Evolutionary conservation across 2,329 filamentous ascomycete species (phyloP).

Genomic region (Helotiales sp.): DNA sequence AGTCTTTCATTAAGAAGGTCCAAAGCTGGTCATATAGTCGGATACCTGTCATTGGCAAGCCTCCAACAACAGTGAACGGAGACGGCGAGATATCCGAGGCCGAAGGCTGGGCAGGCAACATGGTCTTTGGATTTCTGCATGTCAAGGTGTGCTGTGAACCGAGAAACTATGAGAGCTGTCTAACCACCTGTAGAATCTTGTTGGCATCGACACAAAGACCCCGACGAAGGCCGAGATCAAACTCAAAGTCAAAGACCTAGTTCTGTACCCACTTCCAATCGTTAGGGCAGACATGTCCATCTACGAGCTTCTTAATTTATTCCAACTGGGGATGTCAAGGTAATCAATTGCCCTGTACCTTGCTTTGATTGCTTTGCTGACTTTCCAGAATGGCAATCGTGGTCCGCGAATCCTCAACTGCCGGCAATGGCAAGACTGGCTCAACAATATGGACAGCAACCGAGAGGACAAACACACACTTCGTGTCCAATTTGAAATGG

Average conservation of each 20-base stretch:
- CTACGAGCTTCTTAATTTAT: conserved; percentile 39
- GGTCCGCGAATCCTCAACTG: conserved; percentile 20
- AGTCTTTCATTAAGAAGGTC: conserved; percentile 36
- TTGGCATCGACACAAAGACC: conserved; percentile 30
- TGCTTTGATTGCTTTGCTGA: not conserved
- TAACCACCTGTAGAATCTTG: conserved; percentile 29
- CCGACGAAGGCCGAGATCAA: conserved; percentile 2
- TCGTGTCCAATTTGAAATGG: conserved; percentile 19
- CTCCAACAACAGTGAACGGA: not conserved
- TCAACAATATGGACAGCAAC: conserved; percentile 26
- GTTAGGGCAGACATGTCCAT: conserved; percentile 36
- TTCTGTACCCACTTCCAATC: conserved; percentile 39
- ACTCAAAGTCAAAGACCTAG: conserved; percentile 37
- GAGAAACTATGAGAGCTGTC: not conserved
- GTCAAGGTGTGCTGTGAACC: conserved; percentile 30
- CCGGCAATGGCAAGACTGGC: conserved; percentile 1
- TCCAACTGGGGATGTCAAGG: conserved; percentile 40
- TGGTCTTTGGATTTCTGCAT: conserved; percentile 39
- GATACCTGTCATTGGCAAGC: conserved; percentile 37
- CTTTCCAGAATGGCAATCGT: conserved; percentile 38
- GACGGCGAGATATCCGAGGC: not conserved
- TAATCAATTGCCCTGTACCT: not conserved
- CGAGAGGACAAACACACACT: conserved; percentile 17
- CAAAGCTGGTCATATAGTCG: conserved; percentile 38
- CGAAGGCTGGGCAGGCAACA: conserved; percentile 23